Conservation (phyloP, 441 rosid genomes). For the Populus hybrid region DNA sequence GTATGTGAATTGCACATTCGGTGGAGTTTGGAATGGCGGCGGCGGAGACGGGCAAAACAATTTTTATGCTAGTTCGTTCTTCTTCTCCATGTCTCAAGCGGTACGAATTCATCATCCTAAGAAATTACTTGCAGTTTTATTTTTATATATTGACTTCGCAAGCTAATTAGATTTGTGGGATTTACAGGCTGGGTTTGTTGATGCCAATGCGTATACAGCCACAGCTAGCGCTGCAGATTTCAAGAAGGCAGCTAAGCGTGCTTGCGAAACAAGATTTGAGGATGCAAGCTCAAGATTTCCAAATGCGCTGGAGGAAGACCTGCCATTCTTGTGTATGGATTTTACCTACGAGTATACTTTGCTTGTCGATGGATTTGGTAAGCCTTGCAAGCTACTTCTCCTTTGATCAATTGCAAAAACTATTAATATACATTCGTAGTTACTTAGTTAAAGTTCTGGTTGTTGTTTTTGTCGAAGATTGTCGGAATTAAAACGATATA, state of each 20-base stretch:
- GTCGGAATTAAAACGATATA: no score
- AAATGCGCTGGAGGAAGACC: constrained; percentile 40
- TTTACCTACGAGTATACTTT: constrained; percentile 71
- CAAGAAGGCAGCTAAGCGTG: constrained; percentile 63
- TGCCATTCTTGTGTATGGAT: constrained; percentile 82
- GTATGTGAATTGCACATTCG: constrained; percentile 88
- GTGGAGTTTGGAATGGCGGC: constrained; percentile 98
- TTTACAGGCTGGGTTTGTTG: constrained; percentile 70
- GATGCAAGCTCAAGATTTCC: constrained; percentile 51
- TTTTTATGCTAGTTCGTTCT: constrained; percentile 82
- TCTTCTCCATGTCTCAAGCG: constrained; percentile 94
- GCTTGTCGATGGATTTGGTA: constrained; percentile 83
- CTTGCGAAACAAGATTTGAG: constrained; percentile 63
- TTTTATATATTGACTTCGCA: neutral
- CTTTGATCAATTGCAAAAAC: neutral
- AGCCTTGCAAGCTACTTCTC: constrained; percentile 4
- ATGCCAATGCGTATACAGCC: constrained; percentile 51
- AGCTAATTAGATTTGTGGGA: neutral
- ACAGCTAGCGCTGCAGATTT: constrained; percentile 59
- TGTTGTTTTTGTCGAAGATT: no score
- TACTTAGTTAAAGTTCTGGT: no score
- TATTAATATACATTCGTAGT: no score
- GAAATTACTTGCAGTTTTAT: neutral
- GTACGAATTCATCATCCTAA: constrained; percentile 31
- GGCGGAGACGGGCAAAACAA: constrained; percentile 96